A percentile compares a stretch with the other conserved stretches of the same genome.
phyloP scores from a whole-genome alignment of 2,329 filamentous ascomycete genomes.

The Myriosclerotinia curreyana region DNA sequence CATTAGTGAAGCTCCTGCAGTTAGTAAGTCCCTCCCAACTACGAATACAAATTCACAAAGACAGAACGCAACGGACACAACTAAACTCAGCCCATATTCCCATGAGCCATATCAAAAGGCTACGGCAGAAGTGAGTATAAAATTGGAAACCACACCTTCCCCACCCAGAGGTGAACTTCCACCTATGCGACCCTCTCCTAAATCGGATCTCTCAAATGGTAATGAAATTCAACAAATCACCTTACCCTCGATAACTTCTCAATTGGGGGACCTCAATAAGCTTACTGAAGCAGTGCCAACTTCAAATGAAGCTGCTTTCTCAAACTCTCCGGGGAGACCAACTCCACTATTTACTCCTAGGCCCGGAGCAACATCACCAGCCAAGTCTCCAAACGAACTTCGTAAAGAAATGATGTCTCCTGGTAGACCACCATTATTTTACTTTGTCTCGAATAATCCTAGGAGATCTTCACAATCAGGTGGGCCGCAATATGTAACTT shows the following conservation, averaged over 20 bases:
- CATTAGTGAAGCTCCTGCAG: background rate
- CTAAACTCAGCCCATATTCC: background rate
- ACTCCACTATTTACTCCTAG: conserved; percentile 30
- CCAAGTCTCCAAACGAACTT: conserved; percentile 37
- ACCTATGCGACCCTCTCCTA: conserved; percentile 35
- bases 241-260: conserved; percentile 36
- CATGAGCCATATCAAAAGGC: conserved; percentile 4
- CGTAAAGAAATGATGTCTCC: conserved; percentile 46
- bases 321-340: conserved; percentile 35
- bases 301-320: conserved; percentile 29
- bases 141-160: conserved; percentile 19
- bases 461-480: conserved; percentile 35
- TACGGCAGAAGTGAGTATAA: background rate
- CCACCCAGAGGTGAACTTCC: conserved; percentile 33
- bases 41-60: background rate
- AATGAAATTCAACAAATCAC: conserved; percentile 32
- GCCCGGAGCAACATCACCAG: conserved; percentile 34
- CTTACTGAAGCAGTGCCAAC: conserved; percentile 28
- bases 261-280: conserved; percentile 36
- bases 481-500: conserved; percentile 30
- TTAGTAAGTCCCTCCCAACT: background rate
- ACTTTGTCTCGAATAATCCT: conserved; percentile 26
- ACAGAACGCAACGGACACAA: background rate
- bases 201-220: conserved; percentile 33
- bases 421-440: conserved; percentile 24